Base-by-base conservation (phyloP, 2,329 filamentous ascomycete genomes). In the Diaporthe citrichinensis region DNA sequence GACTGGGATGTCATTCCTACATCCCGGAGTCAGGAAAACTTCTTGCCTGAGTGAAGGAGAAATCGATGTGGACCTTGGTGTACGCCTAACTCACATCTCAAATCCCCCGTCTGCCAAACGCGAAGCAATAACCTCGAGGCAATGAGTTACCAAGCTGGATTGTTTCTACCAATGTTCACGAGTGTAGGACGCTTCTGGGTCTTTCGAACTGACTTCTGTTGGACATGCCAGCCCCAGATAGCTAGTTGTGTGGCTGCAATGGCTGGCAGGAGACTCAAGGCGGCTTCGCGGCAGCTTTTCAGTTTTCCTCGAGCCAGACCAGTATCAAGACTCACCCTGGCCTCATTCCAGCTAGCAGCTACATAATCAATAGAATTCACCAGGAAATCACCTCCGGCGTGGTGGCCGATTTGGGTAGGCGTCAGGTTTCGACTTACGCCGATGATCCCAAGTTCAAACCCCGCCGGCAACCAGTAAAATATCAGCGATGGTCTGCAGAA, bases 391-490 rank as follows among this genome's bases (percentile, higher is more conserved):
- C 41, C 25, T 46, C 41, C 39, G 39, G 20, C 39, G 39, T 14
- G 39, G 59, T 65, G 39, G 39, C 39, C 25, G 7, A 65, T 31
- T 31, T 46, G 59, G 59, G n/a, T 31, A 65, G 59, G 59, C n/a
- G 59, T 65, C 59, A 23, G n/a, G n/a, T 31, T 31, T 31, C 59
- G 59, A 23, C 59, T 44, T 9, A 28, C 34, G 12, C 58, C 17
- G 39, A 65, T 44, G 59, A 65, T 20, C 59, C 39, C 59, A 31
- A 3, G n/a, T 65, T 46, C n/a, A 28, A 65, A 6, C 59, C 39
- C 17, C 7, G 59, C n/a, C 39, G 59, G 39, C 36, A 44, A 31
- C 36, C 59, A 62, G 59, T 28, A 62, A 62, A 62, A 62, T 44
- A 62, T 44, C n/a, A 28, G 8, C 36, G 39, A 62, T 9, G 59